phyloP scores from a whole-genome alignment of 2,329 filamentous ascomycete genomes.

The Colletotrichum costaricense region DNA sequence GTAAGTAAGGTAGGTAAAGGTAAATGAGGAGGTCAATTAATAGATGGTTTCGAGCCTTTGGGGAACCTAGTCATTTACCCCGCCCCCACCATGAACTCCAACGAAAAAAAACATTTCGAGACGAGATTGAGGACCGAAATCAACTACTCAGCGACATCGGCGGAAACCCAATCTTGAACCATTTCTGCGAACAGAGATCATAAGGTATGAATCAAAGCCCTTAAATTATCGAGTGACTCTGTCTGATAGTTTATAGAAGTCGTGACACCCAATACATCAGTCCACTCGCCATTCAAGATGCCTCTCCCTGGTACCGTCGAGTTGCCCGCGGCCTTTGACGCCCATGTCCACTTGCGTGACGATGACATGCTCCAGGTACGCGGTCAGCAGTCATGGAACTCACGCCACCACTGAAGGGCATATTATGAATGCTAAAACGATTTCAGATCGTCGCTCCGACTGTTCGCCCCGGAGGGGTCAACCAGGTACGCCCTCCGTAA shows the following conservation, averaged over 20 bases:
- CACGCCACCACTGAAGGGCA: no score
- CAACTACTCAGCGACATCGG: background rate
- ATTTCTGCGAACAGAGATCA: background rate
- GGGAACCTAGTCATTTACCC: slow-evolving; percentile 30
- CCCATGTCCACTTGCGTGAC: slow-evolving; percentile 79
- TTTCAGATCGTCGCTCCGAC: slow-evolving; percentile 56
- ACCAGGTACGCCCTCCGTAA: slow-evolving; percentile 48
- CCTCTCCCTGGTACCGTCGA: slow-evolving; percentile 48
- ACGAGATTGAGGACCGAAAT: background rate
- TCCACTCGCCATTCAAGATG: slow-evolving; percentile 9
- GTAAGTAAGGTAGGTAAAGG: background rate
- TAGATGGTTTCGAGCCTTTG: background rate
- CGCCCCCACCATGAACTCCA: slow-evolving; percentile 34
- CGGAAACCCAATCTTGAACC: background rate
- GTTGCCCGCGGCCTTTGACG: slow-evolving; percentile 74
- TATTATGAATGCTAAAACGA: background rate
- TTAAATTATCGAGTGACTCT: background rate
- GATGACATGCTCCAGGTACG: slow-evolving; percentile 66
- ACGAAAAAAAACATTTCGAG: slow-evolving; percentile 32
- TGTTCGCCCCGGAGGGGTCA: slow-evolving; percentile 70
- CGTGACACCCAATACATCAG: background rate
- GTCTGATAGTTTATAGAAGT: background rate
- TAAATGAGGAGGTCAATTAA: no score
- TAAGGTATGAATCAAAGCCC: background rate
- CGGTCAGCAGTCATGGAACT: background rate